Evolutionary conservation across 495 filamentous ascomycete species (phyloP).

Genomic region (Talaromyces wortmannii): DNA sequence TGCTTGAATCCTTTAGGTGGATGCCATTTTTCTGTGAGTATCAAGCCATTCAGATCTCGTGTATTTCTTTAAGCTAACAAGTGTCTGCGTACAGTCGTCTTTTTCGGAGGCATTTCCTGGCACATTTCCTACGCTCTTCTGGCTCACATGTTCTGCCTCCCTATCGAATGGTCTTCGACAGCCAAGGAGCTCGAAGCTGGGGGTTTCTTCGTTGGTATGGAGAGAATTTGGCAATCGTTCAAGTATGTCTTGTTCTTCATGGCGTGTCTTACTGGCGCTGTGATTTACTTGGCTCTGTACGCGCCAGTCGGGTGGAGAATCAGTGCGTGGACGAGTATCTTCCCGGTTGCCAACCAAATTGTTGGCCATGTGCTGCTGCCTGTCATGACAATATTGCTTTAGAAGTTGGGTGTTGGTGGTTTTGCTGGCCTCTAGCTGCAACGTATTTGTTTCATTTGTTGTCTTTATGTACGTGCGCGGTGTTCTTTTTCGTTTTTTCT

Average conservation of each 20-base stretch:
- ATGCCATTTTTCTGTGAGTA: constrained; percentile 32
- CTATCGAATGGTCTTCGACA: constrained; percentile 44
- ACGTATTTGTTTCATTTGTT: neutral
- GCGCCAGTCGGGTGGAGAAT: constrained; percentile 65
- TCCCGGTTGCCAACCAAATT: constrained; percentile 34
- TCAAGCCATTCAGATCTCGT: too few relatives aligned
- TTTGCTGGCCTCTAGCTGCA: neutral
- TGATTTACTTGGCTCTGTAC: constrained; percentile 59
- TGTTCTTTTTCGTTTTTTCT: too few relatives aligned
- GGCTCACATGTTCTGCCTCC: constrained; percentile 41
- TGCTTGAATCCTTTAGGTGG: constrained; percentile 65
- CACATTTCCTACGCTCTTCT: constrained; percentile 39
- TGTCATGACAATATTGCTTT: constrained; percentile 5
- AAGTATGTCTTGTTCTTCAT: constrained; percentile 69
- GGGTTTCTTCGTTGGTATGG: constrained; percentile 76
- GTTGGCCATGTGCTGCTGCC: constrained; percentile 3
- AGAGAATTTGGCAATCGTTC: constrained; percentile 70
- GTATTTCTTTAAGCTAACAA: neutral
- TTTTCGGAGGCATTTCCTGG: constrained; percentile 40
- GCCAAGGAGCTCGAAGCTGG: constrained; percentile 55
- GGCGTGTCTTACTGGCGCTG: constrained; percentile 50
- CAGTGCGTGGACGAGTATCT: constrained; percentile 70
- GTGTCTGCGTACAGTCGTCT: constrained; percentile 13
- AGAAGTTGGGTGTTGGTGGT: neutral
- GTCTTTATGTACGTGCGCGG: too few relatives aligned